Evolutionary conservation across 768 basidiomycete genomes (phyloP).

Genomic region (Mycena crocata): DNA sequence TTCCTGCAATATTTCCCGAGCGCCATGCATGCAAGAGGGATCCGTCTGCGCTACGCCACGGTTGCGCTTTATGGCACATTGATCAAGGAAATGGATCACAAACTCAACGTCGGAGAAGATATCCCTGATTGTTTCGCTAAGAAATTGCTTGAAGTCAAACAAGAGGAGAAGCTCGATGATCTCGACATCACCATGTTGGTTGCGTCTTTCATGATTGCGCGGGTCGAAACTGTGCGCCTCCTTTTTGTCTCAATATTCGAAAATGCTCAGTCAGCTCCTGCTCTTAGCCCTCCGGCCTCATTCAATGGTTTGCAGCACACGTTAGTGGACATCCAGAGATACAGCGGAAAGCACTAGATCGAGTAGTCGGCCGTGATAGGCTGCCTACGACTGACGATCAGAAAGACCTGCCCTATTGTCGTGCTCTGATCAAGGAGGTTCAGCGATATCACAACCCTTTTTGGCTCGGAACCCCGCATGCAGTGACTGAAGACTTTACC

Average conservation of each 20-base stretch:
- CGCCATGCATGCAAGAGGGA: slow-evolving; percentile 50
- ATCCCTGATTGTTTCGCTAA: slow-evolving; percentile 59
- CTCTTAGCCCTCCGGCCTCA: slow-evolving; percentile 48
- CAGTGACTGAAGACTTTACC: slow-evolving; percentile 47
- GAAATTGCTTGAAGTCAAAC: slow-evolving; percentile 46
- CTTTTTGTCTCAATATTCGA: background rate
- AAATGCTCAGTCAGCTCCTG: background rate
- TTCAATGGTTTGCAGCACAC: slow-evolving; percentile 52
- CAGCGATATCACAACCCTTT: slow-evolving; percentile 52
- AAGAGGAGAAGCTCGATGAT: slow-evolving; percentile 50
- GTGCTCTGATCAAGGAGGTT: slow-evolving; percentile 51
- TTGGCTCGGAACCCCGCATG: slow-evolving; percentile 55
- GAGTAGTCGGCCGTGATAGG: slow-evolving; percentile 14
- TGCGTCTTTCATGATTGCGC: slow-evolving; percentile 57
- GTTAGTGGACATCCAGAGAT: slow-evolving; percentile 38
- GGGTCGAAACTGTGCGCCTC: slow-evolving; percentile 54
- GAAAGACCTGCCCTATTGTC: slow-evolving; percentile 48
- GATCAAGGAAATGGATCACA: slow-evolving; percentile 50
- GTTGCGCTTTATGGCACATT: slow-evolving; percentile 53
- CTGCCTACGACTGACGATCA: slow-evolving; percentile 43
- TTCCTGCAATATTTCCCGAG: slow-evolving; percentile 55
- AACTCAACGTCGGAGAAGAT: slow-evolving; percentile 48
- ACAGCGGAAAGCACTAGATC: slow-evolving; percentile 26
- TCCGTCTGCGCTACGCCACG: slow-evolving; percentile 52
- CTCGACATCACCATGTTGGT: slow-evolving; percentile 55